Evolutionary conservation across 2,329 filamentous ascomycete species (phyloP).

Genomic region (Thelonectria discophora): DNA sequence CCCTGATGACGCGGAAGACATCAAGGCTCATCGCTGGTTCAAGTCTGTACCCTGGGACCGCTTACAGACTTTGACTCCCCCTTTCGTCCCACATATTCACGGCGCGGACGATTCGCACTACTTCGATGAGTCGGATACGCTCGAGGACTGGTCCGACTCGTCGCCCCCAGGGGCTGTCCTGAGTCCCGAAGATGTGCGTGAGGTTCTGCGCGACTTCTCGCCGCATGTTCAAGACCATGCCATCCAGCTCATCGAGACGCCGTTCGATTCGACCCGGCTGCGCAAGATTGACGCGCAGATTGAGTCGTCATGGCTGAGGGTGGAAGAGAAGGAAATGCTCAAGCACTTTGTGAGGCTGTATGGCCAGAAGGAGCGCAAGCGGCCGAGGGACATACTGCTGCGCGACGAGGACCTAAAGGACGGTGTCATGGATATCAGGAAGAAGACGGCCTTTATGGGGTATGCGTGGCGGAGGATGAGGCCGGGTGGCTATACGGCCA

Average conservation of each 20-base stretch:
- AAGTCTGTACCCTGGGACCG: conserved; percentile 79
- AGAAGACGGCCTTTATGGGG: conserved; percentile 84
- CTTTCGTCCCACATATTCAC: conserved; percentile 79
- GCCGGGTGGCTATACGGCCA: conserved; percentile 44
- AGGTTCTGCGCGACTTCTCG: conserved; percentile 50
- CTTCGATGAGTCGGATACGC: conserved; percentile 83
- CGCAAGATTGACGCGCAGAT: conserved; percentile 60
- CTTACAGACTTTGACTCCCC: conserved; percentile 75
- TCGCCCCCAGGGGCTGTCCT: conserved; percentile 46
- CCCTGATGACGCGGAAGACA: conserved; percentile 84
- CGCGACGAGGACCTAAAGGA: conserved; percentile 74
- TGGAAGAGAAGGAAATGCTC: conserved; percentile 53
- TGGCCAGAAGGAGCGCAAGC: conserved; percentile 74
- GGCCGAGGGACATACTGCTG: conserved; percentile 85
- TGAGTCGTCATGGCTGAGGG: conserved; percentile 49
- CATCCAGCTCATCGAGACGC: conserved; percentile 55
- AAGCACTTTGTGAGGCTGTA: conserved; percentile 61
- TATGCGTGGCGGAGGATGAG: conserved; percentile 79
- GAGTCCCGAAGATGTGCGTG: conserved; percentile 44
- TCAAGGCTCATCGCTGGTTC: conserved; percentile 91
- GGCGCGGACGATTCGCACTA: conserved; percentile 81
- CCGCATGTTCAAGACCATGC: conserved; percentile 54
- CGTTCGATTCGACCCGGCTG: conserved; percentile 59
- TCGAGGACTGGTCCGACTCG: conserved; percentile 69
- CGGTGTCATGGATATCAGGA: conserved; percentile 80